A percentile compares a stretch with the other conserved stretches of the same genome.
These are phyloP conservation scores for Crithidia thermophila DNA, from an alignment of 208 protist species.

Conservation along the genomic window DNA sequence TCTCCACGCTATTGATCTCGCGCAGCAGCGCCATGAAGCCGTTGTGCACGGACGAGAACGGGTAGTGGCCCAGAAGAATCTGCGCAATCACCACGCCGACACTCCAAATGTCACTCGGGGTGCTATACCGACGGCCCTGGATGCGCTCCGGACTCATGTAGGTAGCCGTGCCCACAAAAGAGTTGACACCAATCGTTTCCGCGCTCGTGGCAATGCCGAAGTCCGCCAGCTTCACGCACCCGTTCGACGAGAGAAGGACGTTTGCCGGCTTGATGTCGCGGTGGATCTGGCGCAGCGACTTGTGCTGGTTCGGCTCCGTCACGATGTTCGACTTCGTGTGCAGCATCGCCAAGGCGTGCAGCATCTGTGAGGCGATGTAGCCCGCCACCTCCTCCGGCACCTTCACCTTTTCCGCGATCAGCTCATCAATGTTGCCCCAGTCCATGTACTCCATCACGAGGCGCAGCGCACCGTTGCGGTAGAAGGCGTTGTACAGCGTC, in stretches of 20 bases:
- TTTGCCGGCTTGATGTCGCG: constrained; percentile 90
- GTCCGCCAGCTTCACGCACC: constrained; percentile 80
- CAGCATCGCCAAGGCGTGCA: constrained; percentile 81
- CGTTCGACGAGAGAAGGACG: constrained; percentile 82
- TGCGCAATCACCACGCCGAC: constrained; percentile 81
- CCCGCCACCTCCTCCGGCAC: constrained; percentile 61
- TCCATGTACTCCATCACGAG: constrained; percentile 93
- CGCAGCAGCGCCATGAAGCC: constrained; percentile 84
- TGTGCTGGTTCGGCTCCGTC: constrained; percentile 66
- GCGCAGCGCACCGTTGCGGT: constrained; percentile 60
- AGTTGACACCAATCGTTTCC: constrained; percentile 83
- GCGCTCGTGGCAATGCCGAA: constrained; percentile 88
- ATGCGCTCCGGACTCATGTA: constrained; percentile 92
- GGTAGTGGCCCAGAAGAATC: constrained; percentile 74
- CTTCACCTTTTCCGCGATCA: constrained; percentile 50
- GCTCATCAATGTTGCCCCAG: constrained; percentile 86
- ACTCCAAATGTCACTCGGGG: constrained; percentile 89
- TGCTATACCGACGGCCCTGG: constrained; percentile 75
- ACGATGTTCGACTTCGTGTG: constrained; percentile 89
- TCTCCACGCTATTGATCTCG: constrained; percentile 72
- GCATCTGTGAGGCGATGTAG: constrained; percentile 79
- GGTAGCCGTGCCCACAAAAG: constrained; percentile 86
- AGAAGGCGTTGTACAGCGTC: constrained; percentile 87
- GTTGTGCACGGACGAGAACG: constrained; percentile 55
- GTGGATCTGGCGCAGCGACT: constrained; percentile 83